Conservation (phyloP, 805 yeast species). For the Candida orba region DNA sequence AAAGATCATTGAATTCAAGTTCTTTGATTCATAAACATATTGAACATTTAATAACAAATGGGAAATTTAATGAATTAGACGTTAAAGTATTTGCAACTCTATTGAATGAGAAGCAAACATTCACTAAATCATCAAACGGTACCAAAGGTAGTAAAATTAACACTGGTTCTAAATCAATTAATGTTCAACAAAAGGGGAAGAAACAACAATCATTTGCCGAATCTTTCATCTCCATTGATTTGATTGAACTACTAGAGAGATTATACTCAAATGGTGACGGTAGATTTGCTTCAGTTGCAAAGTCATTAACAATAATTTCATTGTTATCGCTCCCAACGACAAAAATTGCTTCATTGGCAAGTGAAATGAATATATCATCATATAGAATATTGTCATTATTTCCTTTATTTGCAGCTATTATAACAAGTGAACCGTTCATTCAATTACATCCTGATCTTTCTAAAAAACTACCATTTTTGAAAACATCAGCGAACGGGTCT, state of each 20-base stretch:
- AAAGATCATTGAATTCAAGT: conserved; percentile 27
- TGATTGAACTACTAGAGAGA: conserved; percentile 55
- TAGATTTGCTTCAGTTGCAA: conserved; percentile 37
- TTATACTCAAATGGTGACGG: conserved; percentile 91
- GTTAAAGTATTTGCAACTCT: conserved; percentile 12
- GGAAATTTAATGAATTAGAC: conserved; percentile 17
- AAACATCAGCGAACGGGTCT: conserved; percentile 1
- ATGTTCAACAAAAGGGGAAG: neutral
- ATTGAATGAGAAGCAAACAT: conserved; percentile 5
- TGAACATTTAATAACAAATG: conserved; percentile 32
- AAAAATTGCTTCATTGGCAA: conserved; percentile 29
- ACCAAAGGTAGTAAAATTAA: neutral
- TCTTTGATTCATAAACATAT: conserved; percentile 47
- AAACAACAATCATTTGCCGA: conserved; percentile 37
- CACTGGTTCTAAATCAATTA: neutral
- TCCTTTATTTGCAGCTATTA: conserved; percentile 50
- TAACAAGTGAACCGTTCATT: conserved; percentile 41
- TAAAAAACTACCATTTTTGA: conserved; percentile 43
- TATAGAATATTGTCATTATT: conserved; percentile 35
- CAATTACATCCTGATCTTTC: conserved; percentile 44
- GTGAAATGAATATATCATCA: conserved; percentile 38
- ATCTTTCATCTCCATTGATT: conserved; percentile 42
- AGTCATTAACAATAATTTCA: conserved; percentile 45
- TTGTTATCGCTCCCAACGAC: conserved; percentile 24
- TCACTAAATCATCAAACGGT: neutral